These are phyloP conservation scores for Cadophora malorum DNA, from an alignment of 2,329 filamentous ascomycete genomes.

Conservation along the genomic window DNA sequence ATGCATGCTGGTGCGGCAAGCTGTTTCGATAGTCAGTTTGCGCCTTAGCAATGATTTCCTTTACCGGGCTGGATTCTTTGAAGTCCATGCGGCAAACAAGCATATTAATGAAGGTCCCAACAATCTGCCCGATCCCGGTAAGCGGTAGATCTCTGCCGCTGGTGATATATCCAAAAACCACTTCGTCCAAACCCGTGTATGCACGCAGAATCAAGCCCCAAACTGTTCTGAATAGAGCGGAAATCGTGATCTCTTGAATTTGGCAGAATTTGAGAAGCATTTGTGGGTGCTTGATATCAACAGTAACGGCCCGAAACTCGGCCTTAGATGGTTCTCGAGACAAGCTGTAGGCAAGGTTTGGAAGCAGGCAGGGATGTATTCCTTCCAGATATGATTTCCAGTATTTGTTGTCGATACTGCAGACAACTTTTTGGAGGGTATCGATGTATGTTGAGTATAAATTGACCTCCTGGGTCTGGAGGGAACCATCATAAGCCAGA, in stretches of 20 bases:
- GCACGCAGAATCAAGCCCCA: conserved; percentile 51
- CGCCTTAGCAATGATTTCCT: conserved; percentile 36
- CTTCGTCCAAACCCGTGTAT: conserved; percentile 44
- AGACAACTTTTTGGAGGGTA: conserved; percentile 39
- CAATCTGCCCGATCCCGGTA: conserved; percentile 52
- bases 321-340: conserved; percentile 13
- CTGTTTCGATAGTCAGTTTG: conserved; percentile 46
- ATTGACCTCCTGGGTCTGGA: conserved; percentile 25
- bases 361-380: conserved; percentile 47
- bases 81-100: conserved; percentile 42
- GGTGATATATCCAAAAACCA: conserved; percentile 51
- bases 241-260: conserved; percentile 46
- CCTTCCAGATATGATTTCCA: conserved; percentile 42
- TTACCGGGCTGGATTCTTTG: conserved; percentile 37
- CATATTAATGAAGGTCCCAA: conserved; percentile 54
- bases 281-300: conserved; percentile 35
- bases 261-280: conserved; percentile 47
- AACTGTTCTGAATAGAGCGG: conserved; percentile 47
- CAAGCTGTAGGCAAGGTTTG: conserved; percentile 38
- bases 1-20: conserved; percentile 48
- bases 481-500: conserved; percentile 45
- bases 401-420: conserved; percentile 37
- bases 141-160: conserved; percentile 54
- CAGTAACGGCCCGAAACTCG: conserved; percentile 25
- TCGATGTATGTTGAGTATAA: conserved; percentile 43